Evolutionary conservation across 208 protist species (phyloP).

Genomic region (Leishmania lainsoni): DNA sequence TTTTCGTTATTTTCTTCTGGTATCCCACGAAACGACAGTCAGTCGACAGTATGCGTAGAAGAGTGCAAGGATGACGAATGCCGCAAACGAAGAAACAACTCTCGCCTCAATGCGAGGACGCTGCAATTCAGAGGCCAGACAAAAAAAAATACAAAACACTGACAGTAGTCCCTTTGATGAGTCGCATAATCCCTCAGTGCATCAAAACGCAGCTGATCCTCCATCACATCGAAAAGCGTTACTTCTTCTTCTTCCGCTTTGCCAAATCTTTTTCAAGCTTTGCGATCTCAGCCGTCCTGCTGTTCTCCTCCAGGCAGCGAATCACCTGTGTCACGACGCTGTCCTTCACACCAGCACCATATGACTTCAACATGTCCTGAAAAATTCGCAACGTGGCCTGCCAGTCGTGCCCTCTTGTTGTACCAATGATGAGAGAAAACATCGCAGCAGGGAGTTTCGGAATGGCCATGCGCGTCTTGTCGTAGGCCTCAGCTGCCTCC

Average conservation of each 20-base stretch:
- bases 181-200: neutral
- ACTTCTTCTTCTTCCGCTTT: conserved; percentile 71
- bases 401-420: conserved; percentile 69
- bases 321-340: conserved; percentile 77
- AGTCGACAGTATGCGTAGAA: neutral
- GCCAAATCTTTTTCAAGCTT: conserved; percentile 71
- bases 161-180: neutral
- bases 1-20: neutral
- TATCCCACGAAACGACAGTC: neutral
- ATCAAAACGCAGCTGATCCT: neutral
- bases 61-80: neutral
- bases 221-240: neutral
- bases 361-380: conserved; percentile 66
- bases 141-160: conserved; percentile 11
- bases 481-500: conserved; percentile 55
- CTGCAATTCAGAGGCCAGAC: neutral
- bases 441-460: conserved; percentile 60
- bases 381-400: conserved; percentile 66
- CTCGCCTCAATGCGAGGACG: neutral
- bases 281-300: conserved; percentile 57
- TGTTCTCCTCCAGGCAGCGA: conserved; percentile 71
- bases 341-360: conserved; percentile 76
- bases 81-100: neutral
- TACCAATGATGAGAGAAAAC: conserved; percentile 70
- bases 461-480: conserved; percentile 42